Evolutionary conservation across 768 basidiomycete species (phyloP).

Genomic region (Rhizopogon rudus): DNA sequence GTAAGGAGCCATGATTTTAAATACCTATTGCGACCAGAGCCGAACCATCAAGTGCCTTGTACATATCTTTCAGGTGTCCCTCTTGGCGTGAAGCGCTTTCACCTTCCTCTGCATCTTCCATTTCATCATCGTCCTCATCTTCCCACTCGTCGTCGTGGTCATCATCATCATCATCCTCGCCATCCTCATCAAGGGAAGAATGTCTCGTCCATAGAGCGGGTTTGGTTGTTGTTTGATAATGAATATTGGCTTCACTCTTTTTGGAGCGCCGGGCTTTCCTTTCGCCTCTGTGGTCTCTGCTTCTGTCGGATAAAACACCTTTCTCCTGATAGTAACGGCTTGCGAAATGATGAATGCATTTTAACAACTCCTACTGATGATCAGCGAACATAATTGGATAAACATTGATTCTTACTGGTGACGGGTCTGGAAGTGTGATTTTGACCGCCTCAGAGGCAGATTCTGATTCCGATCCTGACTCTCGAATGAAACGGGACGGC

Average conservation of each 20-base stretch:
- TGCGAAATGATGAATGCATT: conserved; percentile 47
- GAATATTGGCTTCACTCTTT: conserved; percentile 13
- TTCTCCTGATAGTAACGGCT: conserved; percentile 56
- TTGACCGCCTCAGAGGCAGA: conserved; percentile 8
- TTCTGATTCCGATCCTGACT: conserved; percentile 3
- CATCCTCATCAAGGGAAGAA: neutral
- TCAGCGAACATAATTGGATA: conserved; percentile 6
- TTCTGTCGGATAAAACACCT: conserved; percentile 52
- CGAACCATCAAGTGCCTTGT: conserved; percentile 67
- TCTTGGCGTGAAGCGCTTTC: conserved; percentile 5
- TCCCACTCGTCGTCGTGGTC: conserved; percentile 10
- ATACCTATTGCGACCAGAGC: conserved; percentile 69
- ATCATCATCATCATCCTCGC: conserved; percentile 2
- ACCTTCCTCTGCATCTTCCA: conserved; percentile 5
- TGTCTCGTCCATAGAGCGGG: conserved; percentile 2
- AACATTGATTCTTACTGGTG: conserved; percentile 40
- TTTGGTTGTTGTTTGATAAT: conserved; percentile 7
- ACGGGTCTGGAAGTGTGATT: conserved; percentile 33
- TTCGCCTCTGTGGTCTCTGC: conserved; percentile 40
- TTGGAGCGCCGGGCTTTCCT: conserved; percentile 28
- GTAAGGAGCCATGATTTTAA: conserved; percentile 9
- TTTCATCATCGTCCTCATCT: conserved; percentile 10
- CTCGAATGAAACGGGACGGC: conserved; percentile 7
- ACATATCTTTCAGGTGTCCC: conserved; percentile 51
- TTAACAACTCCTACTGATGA: conserved; percentile 43